These are phyloP conservation scores for Alternaria angustiovoidea DNA, from an alignment of 2,329 filamentous ascomycete genomes.

Conservation along the genomic window DNA sequence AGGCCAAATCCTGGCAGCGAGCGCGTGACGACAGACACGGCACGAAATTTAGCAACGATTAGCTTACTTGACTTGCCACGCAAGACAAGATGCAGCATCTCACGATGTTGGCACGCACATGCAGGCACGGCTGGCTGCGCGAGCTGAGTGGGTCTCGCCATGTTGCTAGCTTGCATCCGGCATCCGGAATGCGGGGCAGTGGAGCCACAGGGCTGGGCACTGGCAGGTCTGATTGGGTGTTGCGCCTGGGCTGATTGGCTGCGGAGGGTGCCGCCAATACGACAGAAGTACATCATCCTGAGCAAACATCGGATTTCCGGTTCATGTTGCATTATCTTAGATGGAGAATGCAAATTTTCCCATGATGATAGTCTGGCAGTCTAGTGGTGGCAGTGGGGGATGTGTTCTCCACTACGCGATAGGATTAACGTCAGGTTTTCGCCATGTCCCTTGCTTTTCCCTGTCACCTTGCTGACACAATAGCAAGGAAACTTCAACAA, in stretches of 20 bases:
- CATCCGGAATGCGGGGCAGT: constrained; percentile 8
- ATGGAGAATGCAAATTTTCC: constrained; percentile 4
- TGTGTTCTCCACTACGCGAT: not conserved
- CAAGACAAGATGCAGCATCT: not conserved
- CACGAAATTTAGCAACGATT: not conserved
- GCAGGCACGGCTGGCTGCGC: not conserved
- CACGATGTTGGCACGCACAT: constrained; percentile 7
- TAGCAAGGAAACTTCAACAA: no score
- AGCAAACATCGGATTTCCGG: constrained; percentile 2
- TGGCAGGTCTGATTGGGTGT: not conserved
- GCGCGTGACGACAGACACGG: not conserved
- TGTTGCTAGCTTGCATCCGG: not conserved
- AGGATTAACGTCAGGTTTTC: constrained; percentile 5
- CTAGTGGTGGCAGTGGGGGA: not conserved
- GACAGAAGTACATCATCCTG: constrained; percentile 11
- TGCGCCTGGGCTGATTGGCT: constrained; percentile 5
- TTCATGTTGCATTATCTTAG: not conserved
- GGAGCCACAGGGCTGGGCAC: not conserved
- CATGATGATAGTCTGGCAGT: not conserved
- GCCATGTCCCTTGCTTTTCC: not conserved
- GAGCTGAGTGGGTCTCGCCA: not conserved
- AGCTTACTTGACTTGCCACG: not conserved
- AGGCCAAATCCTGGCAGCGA: not conserved
- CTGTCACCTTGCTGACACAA: not conserved
- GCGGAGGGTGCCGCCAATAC: not conserved